A percentile compares a stretch with the other conserved stretches of the same genome.
These are phyloP conservation scores for Globisporangium cederbergense DNA, from an alignment of 352 stramenopile genomes.

Conservation along the genomic window DNA sequence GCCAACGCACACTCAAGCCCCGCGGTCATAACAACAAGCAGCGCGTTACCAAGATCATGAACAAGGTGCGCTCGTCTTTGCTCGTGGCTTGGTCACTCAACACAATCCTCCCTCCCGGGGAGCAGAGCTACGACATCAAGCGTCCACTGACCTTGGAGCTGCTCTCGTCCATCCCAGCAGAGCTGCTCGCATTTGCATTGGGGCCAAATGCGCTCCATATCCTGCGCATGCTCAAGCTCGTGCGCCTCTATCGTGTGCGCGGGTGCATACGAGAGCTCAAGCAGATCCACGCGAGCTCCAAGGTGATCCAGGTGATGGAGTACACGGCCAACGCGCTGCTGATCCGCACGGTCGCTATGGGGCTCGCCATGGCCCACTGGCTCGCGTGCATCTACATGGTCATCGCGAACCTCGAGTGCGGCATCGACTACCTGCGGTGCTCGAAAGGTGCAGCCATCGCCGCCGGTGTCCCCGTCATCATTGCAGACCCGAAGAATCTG, in stretches of 20 bases:
- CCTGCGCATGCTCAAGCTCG: slow-evolving; percentile 45
- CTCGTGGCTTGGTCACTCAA: slow-evolving; percentile 60
- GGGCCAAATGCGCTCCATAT: slow-evolving; percentile 56
- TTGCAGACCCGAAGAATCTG: background rate
- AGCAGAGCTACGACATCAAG: slow-evolving; percentile 29
- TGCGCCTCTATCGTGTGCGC: slow-evolving; percentile 50
- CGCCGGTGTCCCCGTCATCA: slow-evolving; percentile 6
- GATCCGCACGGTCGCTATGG: slow-evolving; percentile 39
- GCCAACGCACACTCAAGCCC: slow-evolving; percentile 5
- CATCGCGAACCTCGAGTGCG: slow-evolving; percentile 65
- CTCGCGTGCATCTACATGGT: slow-evolving; percentile 66
- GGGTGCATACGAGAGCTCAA: slow-evolving; percentile 48
- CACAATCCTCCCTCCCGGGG: slow-evolving; percentile 38
- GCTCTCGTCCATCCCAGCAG: slow-evolving; percentile 45
- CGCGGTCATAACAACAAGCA: slow-evolving; percentile 5
- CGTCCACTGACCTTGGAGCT: slow-evolving; percentile 42
- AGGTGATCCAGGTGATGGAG: slow-evolving; percentile 49
- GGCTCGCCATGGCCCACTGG: slow-evolving; percentile 50
- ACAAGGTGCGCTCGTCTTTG: slow-evolving; percentile 30
- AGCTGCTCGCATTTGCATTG: slow-evolving; percentile 37
- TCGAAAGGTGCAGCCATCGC: slow-evolving; percentile 24
- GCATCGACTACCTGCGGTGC: slow-evolving; percentile 51
- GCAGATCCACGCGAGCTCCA: slow-evolving; percentile 32
- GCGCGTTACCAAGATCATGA: slow-evolving; percentile 18
- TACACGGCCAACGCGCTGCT: slow-evolving; percentile 56